Base-by-base conservation (phyloP, 257 asterid genomes). In the Cordia subcordata region DNA sequence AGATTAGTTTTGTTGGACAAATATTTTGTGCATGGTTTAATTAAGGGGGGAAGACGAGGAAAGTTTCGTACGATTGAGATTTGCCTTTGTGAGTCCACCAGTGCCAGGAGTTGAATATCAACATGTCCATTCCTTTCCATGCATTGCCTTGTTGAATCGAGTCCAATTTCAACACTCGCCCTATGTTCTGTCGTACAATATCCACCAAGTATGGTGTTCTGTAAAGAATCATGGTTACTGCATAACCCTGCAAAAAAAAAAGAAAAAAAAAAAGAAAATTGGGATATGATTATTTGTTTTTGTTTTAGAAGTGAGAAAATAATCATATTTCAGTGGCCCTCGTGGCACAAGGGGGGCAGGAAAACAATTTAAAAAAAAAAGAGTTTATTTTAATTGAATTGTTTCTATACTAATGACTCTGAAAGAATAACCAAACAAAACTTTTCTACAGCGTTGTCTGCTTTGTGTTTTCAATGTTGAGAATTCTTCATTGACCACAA, bases 21-120 rank as follows among this genome's bases (percentile, higher is more conserved):
- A 39, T 5, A 39, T 5, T 5, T 5, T 39, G 12, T 39, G 44
- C 44, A 39, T 39, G 12, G 47, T 22, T 22, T 27, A 11, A 17
- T 49, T 49, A 11, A 4, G 15, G 35, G 45, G 51, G 51, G 13
- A 40, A 58, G 46, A 35, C 15, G 52, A 0, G 18, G 13, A 32
- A 2, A 18, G 22, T 45, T 13, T 15, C 77, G 3, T 78, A 87
- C 95, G 83, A 60, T 76, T 87, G 90, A 39, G 69, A 71, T 13
- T 53, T 67, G 44, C 95, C 95, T 52, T 73, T 82, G 75, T 87
- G 95, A 57, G 93, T 84, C 95, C 95, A 87, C 95, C 95, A 87
- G 81, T 87, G 95, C 90, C 93, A 87, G 6, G 94, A 53, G 59
- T 87, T 84, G 64, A 87, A 87, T 16, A 87, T 64, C 44, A 87